Conservation (phyloP, 805 yeast genomes). For the Cyberlindnera suaveolens region DNA sequence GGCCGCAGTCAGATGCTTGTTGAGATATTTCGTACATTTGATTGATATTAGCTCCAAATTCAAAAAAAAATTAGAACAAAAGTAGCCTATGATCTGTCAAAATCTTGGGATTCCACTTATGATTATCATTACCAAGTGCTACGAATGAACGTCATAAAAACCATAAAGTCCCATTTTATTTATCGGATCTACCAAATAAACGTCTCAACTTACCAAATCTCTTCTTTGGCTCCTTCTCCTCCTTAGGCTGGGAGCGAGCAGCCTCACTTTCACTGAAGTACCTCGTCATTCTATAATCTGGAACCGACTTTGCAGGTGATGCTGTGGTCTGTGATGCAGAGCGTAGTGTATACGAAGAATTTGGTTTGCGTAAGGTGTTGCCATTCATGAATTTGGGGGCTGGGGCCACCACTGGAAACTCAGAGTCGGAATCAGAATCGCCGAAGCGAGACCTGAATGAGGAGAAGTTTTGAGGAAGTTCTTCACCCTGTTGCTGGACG, state of each 20-base stretch:
- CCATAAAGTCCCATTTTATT: background rate
- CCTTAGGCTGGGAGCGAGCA: slow-evolving; percentile 4
- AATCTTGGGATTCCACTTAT: too few relatives aligned
- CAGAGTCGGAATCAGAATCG: slow-evolving; percentile 60
- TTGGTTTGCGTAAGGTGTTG: slow-evolving; percentile 20
- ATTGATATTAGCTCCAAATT: background rate
- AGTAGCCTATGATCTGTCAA: background rate
- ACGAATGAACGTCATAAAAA: too few relatives aligned
- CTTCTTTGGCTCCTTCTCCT: slow-evolving; percentile 24
- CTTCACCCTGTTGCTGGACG: background rate
- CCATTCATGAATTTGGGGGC: slow-evolving; percentile 8
- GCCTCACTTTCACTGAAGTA: slow-evolving; percentile 24
- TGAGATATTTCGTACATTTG: background rate
- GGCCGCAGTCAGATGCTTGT: background rate
- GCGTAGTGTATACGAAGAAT: slow-evolving; percentile 21
- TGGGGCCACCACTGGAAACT: slow-evolving; percentile 22
- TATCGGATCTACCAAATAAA: slow-evolving; percentile 30
- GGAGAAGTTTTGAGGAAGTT: background rate
- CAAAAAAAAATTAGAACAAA: background rate
- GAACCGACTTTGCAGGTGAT: slow-evolving; percentile 24
- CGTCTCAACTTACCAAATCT: slow-evolving; percentile 32
- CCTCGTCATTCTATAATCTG: slow-evolving; percentile 20
- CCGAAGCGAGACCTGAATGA: slow-evolving; percentile 44
- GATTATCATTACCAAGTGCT: too few relatives aligned
- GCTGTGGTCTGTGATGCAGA: slow-evolving; percentile 20